Evolutionary conservation across 495 filamentous ascomycete species (phyloP), one percentile per base, ranked within the genome.

Genomic region (Venustampulla echinocandica): DNA sequence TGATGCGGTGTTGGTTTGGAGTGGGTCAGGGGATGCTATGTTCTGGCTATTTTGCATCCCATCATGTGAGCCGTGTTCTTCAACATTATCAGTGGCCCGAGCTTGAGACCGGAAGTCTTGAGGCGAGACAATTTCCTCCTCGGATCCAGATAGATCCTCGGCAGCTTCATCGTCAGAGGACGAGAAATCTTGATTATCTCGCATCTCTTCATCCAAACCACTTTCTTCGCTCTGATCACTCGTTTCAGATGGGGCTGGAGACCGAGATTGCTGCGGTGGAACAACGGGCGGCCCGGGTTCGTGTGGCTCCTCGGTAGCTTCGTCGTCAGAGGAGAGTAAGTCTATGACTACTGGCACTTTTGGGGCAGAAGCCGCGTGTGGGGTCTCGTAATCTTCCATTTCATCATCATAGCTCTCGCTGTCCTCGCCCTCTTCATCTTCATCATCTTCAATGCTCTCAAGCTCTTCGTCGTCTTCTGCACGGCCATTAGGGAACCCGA

Each of bases 271-370:
- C 13, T 53, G 52, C 18, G 46, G 24, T 9, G 49, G 34, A 17
- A n/a, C n/a, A n/a, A n/a, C n/a, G n/a, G n/a, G n/a, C n/a, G n/a
- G n/a, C n/a, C n/a, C n/a, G n/a, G n/a, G n/a, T n/a, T n/a, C n/a
- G n/a, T n/a, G n/a, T n/a, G 54, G 15, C 4, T 41, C 6, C 33
- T 45, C 21, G 48, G 55, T 56, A 25, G 61, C 66, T 15, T 69
- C 66, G 20, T 66, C 64, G 11, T 63, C 61, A 21, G 64, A 64
- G 1, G 65, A 67, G 13, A 69, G 49, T 4, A 67, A 34, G 28
- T 60, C 58, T 22, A 67, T 67, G 4, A 64, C 57, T n/a, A 62
- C 61, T 0, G 64, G 63, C 6, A 51, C 49, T 13, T 28, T 50
- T 25, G 44, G 46, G 17, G 46, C 36, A 14, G 38, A 10, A 19